Evolutionary conservation across 2,329 filamentous ascomycete genomes (phyloP).

Genomic region (Aspergillus quadricinctus): DNA sequence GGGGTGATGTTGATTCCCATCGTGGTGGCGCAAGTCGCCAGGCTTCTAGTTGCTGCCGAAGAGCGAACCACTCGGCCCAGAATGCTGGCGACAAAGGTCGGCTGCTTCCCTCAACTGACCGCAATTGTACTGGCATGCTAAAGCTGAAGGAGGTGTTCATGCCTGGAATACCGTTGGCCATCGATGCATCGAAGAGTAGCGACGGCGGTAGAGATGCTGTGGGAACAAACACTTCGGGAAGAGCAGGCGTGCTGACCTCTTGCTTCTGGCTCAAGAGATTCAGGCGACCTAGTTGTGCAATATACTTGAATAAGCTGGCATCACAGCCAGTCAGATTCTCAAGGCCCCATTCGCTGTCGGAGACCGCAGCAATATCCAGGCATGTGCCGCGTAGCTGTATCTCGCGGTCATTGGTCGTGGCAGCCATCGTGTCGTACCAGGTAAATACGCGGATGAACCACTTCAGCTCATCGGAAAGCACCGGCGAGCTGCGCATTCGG

Average conservation of each 20-base stretch:
- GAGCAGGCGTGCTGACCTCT: conserved; percentile 23
- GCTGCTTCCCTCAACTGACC: conserved; percentile 15
- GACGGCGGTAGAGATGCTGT: conserved; percentile 30
- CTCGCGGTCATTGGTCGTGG: conserved; percentile 87
- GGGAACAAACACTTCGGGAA: conserved; percentile 11
- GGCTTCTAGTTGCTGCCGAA: conserved; percentile 68
- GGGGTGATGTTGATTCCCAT: conserved; percentile 12
- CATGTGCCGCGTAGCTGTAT: conserved; percentile 66
- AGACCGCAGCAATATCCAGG: conserved; percentile 60
- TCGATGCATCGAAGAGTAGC: conserved; percentile 18
- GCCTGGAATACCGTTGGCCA: conserved; percentile 13
- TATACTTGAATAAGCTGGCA: conserved; percentile 76
- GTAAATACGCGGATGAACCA: conserved; percentile 95
- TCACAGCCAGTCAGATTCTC: conserved; percentile 90
- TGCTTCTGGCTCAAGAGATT: conserved; percentile 75
- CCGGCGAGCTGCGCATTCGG: conserved; percentile 58
- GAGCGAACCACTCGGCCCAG: conserved; percentile 81
- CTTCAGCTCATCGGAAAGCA: conserved; percentile 60
- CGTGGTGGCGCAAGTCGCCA: conserved; percentile 65
- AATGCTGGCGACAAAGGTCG: conserved; percentile 46
- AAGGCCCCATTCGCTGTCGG: conserved; percentile 65
- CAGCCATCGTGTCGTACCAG: conserved; percentile 90
- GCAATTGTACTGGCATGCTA: conserved; percentile 29
- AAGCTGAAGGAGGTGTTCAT: conserved; percentile 39
- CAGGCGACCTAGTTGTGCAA: conserved; percentile 76